Base-by-base conservation (phyloP, 345 rosid genomes). In the Bruguiera parviflora region DNA sequence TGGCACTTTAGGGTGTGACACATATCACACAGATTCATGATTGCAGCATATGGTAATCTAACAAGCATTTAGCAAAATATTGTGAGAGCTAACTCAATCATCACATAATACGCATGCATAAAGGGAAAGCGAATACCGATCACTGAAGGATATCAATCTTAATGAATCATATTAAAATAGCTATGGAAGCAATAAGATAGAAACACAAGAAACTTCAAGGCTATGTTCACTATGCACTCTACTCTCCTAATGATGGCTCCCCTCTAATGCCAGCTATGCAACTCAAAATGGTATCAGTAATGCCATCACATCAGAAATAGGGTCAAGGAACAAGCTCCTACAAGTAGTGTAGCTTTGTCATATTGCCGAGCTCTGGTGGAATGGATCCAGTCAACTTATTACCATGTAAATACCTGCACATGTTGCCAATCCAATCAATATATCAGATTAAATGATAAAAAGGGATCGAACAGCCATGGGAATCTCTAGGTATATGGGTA, bases 261-360 rank as follows among this genome's bases (percentile, higher is more conserved):
- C 13, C 0, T 19, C 18, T 7, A 33, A 47, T 6, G 5, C 5
- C 19, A 43, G 15, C 24, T 21, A 28, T 24, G 8, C n/a, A 63
- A 24, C 9, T 53, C 43, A 9, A 52, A 53, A 47, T 39, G 39
- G 58, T 0, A 9, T 58, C 21, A 28, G 46, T 33, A 33, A 33
- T 33, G 37, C 10, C 2, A 19, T 8, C 11, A 20, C 65, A 13
- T 47, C 10, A 65, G 31, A 39, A 8, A 16, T 2, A n/a, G 37
- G 59, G 67, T 27, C 15, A 37, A 8, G 65, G 51, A 33, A 61
- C 58, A 53, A 20, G 63, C 9, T 35, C 86, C 5, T 87, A 95
- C 99, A 95, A 73, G 86, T 95, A 95, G 78, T 92, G 99, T 68
- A 95, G 96, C 78, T 85, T 92, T 11, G 96, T 84, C 99, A 95